Percentiles rank a stretch among this genome's conserved stretches.
These are phyloP conservation scores for Ogataea ramenticola DNA, from an alignment of 805 yeast genomes.

Conservation along the genomic window DNA sequence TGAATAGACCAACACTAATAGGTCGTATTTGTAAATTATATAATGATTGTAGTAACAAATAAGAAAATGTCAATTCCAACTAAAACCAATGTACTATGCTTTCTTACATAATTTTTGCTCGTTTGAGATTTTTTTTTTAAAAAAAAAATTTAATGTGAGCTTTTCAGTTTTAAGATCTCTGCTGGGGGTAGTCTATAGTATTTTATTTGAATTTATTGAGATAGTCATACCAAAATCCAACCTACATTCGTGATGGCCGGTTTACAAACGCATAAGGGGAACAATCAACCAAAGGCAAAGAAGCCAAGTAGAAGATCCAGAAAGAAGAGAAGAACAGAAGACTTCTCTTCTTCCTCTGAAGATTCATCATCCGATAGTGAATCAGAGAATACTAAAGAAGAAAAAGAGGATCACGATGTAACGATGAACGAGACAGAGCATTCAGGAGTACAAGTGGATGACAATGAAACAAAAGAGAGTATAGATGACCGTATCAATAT, in stretches of 20 bases:
- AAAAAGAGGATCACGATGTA: constrained; percentile 6
- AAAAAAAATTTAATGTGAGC: too few species aligned
- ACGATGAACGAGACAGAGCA: constrained; percentile 1
- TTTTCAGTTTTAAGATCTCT: too few species aligned
- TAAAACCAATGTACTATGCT: too few species aligned
- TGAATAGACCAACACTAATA: too few species aligned
- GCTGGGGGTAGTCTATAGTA: too few species aligned
- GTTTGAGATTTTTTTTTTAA: too few species aligned
- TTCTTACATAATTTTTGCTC: too few species aligned
- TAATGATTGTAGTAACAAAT: too few species aligned
- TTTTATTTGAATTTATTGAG: background rate
- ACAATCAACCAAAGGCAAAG: constrained; percentile 2
- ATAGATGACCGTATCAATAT: constrained; percentile 20
- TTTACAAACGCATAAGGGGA: background rate
- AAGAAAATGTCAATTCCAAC: too few species aligned
- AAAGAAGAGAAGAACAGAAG: constrained; percentile 81
- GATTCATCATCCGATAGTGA: constrained; percentile 31
- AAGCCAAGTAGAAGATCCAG: constrained; percentile 44
- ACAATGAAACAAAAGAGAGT: background rate
- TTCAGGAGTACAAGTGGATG: background rate
- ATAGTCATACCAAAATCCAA: too few species aligned
- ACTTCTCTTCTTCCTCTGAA: constrained; percentile 50
- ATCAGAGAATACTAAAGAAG: background rate
- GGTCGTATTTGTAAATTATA: too few species aligned
- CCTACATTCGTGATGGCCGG: too few species aligned